Evolutionary conservation across 495 filamentous ascomycete species (phyloP), one percentile per base, ranked within the genome.

Genomic region (Pyrenula massariospora): DNA sequence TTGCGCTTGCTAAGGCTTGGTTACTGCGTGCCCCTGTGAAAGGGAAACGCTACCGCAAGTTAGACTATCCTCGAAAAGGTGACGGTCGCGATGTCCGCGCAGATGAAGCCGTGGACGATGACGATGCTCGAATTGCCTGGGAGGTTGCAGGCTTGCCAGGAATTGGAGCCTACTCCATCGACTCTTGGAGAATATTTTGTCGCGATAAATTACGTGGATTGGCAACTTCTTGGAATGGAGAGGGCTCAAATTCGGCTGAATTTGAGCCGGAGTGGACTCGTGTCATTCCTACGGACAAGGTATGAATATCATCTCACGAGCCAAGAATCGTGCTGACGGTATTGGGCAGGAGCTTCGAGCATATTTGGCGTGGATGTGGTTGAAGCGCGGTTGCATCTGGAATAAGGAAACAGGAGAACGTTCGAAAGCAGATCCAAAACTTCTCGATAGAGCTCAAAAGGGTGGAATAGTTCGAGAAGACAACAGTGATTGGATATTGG

Each of bases 131-230:
- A 15, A 66, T 73, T 2, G 86, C 80, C 3, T 95, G 89, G 86
- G 92, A 97, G 61, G 83, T 96, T 57, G 91, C 84, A 0, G 87
- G 95, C 65, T 64, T 96, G 36, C 88, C 91, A 0, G 85, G 87
- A n/a, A 70, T 83, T 5, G 92, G 93, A 1, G 78, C 83, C 1
- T 97, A 97, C 68, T 88, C 91, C 0, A 69, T 95, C 42, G 92
- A 97, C 67, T 89, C 85, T 58, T 97, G 90, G 89, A 79, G 93
- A 2, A 95, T 96, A 55, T 96, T 96, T 66, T 95, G 89, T 63
- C 78, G 92, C 1, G 92, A 97, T 67, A 75, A 76, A 50, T 65
- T 96, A 25, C 74, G 90, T 1, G 84, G 80, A 0, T 57, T 80
- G 21, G 82, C 82, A 8, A 62, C 66, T 1, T 78, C 80, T 52